phyloP scores from a whole-genome alignment of 495 filamentous ascomycete genomes.

The Lepraria neglecta region DNA sequence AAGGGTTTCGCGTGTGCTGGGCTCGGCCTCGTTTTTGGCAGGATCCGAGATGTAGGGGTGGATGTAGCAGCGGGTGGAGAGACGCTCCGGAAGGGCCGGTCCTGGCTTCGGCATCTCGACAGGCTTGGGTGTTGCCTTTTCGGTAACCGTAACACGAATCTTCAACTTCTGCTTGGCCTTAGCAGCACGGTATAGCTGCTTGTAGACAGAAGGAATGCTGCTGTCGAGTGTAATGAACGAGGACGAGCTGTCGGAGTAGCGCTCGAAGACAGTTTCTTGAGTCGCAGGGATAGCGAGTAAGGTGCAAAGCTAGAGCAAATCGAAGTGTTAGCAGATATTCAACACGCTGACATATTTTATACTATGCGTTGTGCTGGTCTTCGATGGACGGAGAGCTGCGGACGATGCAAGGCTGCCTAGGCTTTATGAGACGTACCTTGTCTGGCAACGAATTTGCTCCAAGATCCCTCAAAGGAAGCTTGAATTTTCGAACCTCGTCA shows the following conservation, averaged over 20 bases:
- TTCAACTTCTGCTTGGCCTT: constrained; percentile 98
- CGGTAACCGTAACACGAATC: constrained; percentile 59
- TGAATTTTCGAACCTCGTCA: constrained; percentile 65
- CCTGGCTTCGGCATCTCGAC: constrained; percentile 19
- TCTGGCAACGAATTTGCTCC: constrained; percentile 64
- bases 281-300: constrained; percentile 64
- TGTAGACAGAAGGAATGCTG: constrained; percentile 77
- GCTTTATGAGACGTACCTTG: constrained; percentile 63
- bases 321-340: not conserved
- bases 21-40: constrained; percentile 16
- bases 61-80: constrained; percentile 24
- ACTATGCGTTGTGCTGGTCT: not conserved
- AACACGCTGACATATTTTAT: not conserved
- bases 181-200: constrained; percentile 91
- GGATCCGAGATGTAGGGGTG: constrained; percentile 25
- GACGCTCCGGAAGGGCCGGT: constrained; percentile 16
- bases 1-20: not conserved
- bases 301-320: constrained; percentile 57
- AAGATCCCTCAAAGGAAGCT: constrained; percentile 83
- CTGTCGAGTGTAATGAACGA: constrained; percentile 74
- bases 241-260: constrained; percentile 89
- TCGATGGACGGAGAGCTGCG: not conserved
- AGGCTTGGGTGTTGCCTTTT: constrained; percentile 14
- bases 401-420: constrained; percentile 14
- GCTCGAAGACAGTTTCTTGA: constrained; percentile 72